Conservation (phyloP, 2,329 filamentous ascomycete genomes). For the Diaporthe longicolla region DNA sequence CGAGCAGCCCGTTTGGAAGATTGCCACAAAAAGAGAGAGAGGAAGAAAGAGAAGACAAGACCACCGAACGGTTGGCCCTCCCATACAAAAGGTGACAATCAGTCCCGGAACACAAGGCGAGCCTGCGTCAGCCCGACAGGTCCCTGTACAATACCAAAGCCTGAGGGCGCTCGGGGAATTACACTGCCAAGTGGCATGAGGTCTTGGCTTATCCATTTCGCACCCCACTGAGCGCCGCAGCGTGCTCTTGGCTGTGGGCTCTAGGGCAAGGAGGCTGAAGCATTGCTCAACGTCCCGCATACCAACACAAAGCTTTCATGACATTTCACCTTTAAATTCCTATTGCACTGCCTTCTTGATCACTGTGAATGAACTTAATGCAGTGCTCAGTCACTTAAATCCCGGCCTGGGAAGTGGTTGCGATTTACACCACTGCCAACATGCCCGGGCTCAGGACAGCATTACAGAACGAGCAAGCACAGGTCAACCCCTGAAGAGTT, state of each 20-base stretch:
- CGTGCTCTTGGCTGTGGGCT: constrained; percentile 1
- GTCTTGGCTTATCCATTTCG: neutral
- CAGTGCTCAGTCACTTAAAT: too few species aligned
- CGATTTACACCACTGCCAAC: neutral
- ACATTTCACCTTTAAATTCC: neutral
- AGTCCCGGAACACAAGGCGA: too few species aligned
- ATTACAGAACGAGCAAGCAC: too few species aligned
- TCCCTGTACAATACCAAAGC: too few species aligned
- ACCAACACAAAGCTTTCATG: neutral
- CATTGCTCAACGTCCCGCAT: neutral
- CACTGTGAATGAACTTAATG: neutral
- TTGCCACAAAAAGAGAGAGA: neutral
- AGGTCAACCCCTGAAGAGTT: neutral
- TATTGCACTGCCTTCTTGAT: too few species aligned
- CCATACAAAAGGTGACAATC: neutral
- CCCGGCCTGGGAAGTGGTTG: too few species aligned
- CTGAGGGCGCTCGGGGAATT: neutral
- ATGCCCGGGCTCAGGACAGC: too few species aligned
- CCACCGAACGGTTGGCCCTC: too few species aligned
- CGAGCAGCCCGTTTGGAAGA: too few species aligned
- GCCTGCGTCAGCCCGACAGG: neutral
- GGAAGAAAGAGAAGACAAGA: too few species aligned
- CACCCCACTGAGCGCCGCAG: neutral
- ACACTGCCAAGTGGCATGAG: neutral
- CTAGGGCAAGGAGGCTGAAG: neutral